Evolutionary conservation across 495 filamentous ascomycete genomes (phyloP), one percentile per base, ranked within the genome.

Genomic region (Lasiosphaeria ovina): DNA sequence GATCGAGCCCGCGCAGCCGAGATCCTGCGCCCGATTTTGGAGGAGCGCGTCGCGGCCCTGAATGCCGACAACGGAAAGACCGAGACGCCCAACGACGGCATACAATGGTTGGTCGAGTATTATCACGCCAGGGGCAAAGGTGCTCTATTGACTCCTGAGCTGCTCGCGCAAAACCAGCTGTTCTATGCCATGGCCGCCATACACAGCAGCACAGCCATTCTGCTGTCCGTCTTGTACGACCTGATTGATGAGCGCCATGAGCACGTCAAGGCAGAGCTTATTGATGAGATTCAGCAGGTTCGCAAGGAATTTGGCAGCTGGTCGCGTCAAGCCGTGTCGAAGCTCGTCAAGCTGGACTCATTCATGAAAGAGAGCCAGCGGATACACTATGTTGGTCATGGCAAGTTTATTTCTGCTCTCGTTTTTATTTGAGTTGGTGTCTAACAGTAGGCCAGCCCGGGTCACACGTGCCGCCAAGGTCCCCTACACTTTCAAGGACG

Each of bases 351-450:
- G 60, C 35, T 83, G 35, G 83, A 87, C 58, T 79, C 74, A 45
- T 81, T 83, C 55, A 72, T 85, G 54, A 77, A 80, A 44, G 83
- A 87, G 63, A 71, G 70, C 16, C 71, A 76, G 53, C 65, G 83
- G 71, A 14, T 54, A 35, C 35, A 45, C 32, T 56, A 2, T 53
- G 45, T 58, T 12, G 8, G 53, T 24, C 40, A 54, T 38, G 17
- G 56, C 48, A 36, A 48, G 16, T 42, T 17, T 35, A 35, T 71
- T 67, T n/a, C n/a, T 56, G 42, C 24, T 75, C 36, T 69, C 61
- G 47, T 69, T 75, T 32, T 35, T 65, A 24, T 44, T 0, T 10
- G 24, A 17, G 53, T 36, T 36, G 12, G 34, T 47, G 55, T 70
- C 77, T 45, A 65, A 55, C 54, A 24, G 24, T 2, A 17, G 17